A percentile compares a stretch with the other conserved stretches of the same genome.
phyloP scores from a whole-genome alignment of 148 eudicot species.

The Simmondsia chinensis region DNA sequence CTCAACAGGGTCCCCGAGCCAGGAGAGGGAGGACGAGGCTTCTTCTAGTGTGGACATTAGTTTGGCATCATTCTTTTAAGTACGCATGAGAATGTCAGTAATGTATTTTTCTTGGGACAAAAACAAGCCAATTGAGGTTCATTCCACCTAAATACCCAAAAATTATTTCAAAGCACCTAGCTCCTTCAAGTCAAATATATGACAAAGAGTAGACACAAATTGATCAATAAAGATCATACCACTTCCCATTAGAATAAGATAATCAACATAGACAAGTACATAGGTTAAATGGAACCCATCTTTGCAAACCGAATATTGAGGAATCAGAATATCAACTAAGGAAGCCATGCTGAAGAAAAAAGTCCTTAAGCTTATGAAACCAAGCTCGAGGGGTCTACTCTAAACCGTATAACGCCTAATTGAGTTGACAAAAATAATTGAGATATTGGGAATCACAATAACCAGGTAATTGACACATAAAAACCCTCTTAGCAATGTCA shows the following conservation, averaged over 20 bases:
- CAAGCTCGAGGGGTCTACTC: slow-evolving; percentile 1
- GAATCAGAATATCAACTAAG: not conserved
- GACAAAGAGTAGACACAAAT: not conserved
- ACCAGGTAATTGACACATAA: not conserved
- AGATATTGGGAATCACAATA: not conserved
- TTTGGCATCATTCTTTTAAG: not conserved
- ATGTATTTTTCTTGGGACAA: not conserved
- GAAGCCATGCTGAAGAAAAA: not conserved
- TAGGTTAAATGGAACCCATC: not conserved
- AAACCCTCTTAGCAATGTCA: not conserved
- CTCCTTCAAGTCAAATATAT: not conserved
- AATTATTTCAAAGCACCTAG: not conserved
- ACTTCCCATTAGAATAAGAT: not conserved
- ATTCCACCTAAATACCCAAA: not conserved
- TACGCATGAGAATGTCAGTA: not conserved
- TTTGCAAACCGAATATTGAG: not conserved
- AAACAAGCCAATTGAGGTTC: not conserved
- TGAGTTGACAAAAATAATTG: not conserved
- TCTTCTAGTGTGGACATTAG: no score
- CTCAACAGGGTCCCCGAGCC: no score
- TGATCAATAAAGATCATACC: not conserved
- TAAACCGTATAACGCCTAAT: not conserved
- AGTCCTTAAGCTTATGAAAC: not conserved
- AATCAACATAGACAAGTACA: not conserved
- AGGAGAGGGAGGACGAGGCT: no score